phyloP scores from a whole-genome alignment of 208 protist genomes.

The Leishmania martiniquensis region DNA sequence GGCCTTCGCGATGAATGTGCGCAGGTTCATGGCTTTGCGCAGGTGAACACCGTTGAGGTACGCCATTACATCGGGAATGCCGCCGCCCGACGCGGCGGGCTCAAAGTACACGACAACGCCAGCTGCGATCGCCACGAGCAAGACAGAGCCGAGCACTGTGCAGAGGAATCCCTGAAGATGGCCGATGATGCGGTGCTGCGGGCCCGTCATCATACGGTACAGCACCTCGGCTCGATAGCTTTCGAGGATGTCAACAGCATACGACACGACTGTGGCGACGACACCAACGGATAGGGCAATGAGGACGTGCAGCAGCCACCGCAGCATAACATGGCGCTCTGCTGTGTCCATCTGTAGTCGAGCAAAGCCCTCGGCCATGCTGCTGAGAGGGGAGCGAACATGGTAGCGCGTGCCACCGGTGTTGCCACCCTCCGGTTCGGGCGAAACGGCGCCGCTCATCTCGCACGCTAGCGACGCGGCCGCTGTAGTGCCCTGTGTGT shows the following conservation, averaged over 20 bases:
- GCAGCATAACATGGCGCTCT: conserved; percentile 61
- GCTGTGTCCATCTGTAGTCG: conserved; percentile 46
- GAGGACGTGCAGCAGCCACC: conserved; percentile 85
- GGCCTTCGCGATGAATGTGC: conserved; percentile 85
- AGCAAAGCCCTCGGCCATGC: conserved; percentile 20
- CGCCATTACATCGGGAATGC: conserved; percentile 92
- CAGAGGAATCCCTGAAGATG: conserved; percentile 49
- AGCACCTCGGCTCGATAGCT: conserved; percentile 52
- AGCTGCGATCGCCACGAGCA: conserved; percentile 54
- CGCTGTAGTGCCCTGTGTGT: conserved; percentile 5
- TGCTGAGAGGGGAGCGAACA: conserved; percentile 8
- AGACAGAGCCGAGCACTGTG: conserved; percentile 47
- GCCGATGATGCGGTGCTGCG: conserved; percentile 28
- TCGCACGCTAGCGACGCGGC: conserved; percentile 14
- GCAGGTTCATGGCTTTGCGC: conserved; percentile 86
- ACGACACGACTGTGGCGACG: conserved; percentile 72
- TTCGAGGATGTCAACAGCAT: conserved; percentile 69
- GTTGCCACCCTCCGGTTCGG: background rate
- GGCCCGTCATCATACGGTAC: conserved; percentile 37
- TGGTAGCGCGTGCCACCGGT: background rate
- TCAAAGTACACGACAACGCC: conserved; percentile 85
- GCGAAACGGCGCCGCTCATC: background rate
- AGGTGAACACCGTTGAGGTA: conserved; percentile 95
- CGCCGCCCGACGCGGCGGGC: conserved; percentile 81
- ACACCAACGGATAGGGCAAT: conserved; percentile 85